phyloP scores from a whole-genome alignment of 2,329 filamentous ascomycete species.

The Tolypocladium cylindrosporum region DNA sequence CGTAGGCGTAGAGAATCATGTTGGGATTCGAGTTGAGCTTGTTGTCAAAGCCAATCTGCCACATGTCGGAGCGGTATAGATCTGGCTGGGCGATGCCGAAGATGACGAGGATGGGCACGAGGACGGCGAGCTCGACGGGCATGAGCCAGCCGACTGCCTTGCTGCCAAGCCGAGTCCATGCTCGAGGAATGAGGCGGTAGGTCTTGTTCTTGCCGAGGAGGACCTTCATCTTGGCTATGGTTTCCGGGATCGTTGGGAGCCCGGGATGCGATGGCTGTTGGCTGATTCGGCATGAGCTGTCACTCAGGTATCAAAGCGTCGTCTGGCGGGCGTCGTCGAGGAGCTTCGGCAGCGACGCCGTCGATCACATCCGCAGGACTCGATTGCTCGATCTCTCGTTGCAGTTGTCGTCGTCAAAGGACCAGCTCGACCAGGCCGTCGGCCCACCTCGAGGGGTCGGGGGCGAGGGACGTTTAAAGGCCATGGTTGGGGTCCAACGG shows the following conservation, averaged over 20 bases:
- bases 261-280: background rate
- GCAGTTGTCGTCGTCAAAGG: background rate
- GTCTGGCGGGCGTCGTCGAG: background rate
- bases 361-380: background rate
- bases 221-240: conserved; percentile 12
- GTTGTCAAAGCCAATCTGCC: conserved; percentile 60
- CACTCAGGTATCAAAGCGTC: background rate
- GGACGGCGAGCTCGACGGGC: conserved; percentile 53
- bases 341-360: background rate
- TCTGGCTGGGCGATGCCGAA: conserved; percentile 67
- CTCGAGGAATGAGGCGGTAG: conserved; percentile 48
- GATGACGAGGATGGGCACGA: conserved; percentile 56
- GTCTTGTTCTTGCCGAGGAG: conserved; percentile 8
- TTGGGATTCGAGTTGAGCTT: conserved; percentile 66
- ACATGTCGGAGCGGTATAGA: conserved; percentile 60
- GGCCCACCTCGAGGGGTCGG: background rate
- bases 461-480: conserved; percentile 15
- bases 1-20: conserved; percentile 61
- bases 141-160: conserved; percentile 54
- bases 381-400: background rate
- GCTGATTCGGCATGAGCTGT: background rate
- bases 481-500: conserved; percentile 2
- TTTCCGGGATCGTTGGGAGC: background rate
- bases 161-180: conserved; percentile 41
- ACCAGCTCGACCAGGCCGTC: background rate